Evolutionary conservation across 345 rosid genomes (phyloP).

Genomic region (Chamaenerion angustifolium): DNA sequence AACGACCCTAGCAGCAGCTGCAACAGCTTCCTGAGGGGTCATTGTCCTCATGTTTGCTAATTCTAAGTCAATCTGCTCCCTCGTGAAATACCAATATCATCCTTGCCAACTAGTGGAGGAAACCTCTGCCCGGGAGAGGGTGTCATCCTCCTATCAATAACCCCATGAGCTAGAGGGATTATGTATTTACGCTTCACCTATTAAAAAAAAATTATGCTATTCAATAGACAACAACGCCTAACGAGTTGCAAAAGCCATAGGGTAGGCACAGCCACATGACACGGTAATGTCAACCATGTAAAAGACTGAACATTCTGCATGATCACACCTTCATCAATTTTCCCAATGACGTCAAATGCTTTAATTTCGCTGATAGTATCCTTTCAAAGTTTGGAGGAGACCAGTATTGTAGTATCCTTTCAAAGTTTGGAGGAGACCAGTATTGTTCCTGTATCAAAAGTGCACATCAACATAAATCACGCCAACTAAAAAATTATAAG

Average conservation of each 20-base stretch:
- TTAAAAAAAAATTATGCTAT: neutral
- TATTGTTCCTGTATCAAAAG: slow-evolving; percentile 59
- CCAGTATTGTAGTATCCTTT: slow-evolving; percentile 79
- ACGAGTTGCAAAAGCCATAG: neutral
- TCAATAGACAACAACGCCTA: neutral
- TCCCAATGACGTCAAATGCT: slow-evolving; percentile 58
- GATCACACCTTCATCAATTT: slow-evolving; percentile 67
- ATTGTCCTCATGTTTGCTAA: slow-evolving; percentile 66
- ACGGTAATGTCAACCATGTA: neutral
- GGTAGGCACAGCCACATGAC: neutral
- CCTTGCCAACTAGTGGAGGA: slow-evolving; percentile 39
- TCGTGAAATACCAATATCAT: slow-evolving; percentile 39
- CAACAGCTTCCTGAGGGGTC: slow-evolving; percentile 78
- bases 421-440: slow-evolving; percentile 86
- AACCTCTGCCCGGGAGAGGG: slow-evolving; percentile 32
- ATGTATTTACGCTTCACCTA: slow-evolving; percentile 90
- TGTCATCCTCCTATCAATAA: slow-evolving; percentile 34
- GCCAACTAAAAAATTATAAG: too few relatives aligned
- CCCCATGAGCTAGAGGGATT: slow-evolving; percentile 41
- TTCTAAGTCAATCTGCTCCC: slow-evolving; percentile 68
- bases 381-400: slow-evolving; percentile 85
- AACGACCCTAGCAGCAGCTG: slow-evolving; percentile 81
- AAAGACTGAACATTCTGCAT: neutral
- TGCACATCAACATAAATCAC: neutral
- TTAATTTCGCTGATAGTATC: slow-evolving; percentile 67